These are phyloP conservation scores for Tillandsia leiboldiana DNA, from an alignment of 176 grass and related monocot species.

Conservation along the genomic window DNA sequence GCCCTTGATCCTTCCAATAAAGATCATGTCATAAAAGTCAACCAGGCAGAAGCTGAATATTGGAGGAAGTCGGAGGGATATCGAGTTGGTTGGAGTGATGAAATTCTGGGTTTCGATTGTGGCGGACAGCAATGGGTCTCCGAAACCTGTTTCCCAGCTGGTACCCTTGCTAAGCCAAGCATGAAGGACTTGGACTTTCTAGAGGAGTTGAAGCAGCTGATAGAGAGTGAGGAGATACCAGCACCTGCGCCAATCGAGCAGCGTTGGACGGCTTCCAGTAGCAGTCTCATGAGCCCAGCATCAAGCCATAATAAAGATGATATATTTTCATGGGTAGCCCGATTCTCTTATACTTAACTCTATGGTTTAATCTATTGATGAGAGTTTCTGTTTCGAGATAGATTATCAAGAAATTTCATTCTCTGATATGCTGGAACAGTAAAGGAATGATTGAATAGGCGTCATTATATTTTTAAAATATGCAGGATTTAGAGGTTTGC, in stretches of 20 bases:
- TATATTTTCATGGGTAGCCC: constrained; percentile 89
- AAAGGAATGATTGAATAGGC: no score
- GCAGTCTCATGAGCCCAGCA: constrained; percentile 67
- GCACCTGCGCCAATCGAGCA: constrained; percentile 90
- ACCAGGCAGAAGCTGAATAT: constrained; percentile 88
- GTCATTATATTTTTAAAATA: no score
- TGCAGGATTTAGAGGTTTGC: no score
- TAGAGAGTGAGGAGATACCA: constrained; percentile 62
- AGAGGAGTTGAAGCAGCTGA: constrained; percentile 59
- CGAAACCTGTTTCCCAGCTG: constrained; percentile 76
- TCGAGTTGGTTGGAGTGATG: constrained; percentile 90
- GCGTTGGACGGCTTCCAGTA: constrained; percentile 70
- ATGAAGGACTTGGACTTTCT: constrained; percentile 88
- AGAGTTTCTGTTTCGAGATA: constrained; percentile 6
- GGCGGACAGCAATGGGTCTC: constrained; percentile 93
- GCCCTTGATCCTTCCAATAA: constrained; percentile 75
- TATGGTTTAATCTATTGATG: constrained; percentile 11
- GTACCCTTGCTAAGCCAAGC: constrained; percentile 61
- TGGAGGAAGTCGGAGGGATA: constrained; percentile 96
- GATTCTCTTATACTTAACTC: constrained; percentile 9
- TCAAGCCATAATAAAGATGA: constrained; percentile 64
- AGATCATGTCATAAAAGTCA: constrained; percentile 75
- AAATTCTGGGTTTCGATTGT: constrained; percentile 96
- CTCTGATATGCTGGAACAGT: no score
- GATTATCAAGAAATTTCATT: no score